Evolutionary conservation across 2,329 filamentous ascomycete species (phyloP).

Genomic region (Colletotrichum tropicale): DNA sequence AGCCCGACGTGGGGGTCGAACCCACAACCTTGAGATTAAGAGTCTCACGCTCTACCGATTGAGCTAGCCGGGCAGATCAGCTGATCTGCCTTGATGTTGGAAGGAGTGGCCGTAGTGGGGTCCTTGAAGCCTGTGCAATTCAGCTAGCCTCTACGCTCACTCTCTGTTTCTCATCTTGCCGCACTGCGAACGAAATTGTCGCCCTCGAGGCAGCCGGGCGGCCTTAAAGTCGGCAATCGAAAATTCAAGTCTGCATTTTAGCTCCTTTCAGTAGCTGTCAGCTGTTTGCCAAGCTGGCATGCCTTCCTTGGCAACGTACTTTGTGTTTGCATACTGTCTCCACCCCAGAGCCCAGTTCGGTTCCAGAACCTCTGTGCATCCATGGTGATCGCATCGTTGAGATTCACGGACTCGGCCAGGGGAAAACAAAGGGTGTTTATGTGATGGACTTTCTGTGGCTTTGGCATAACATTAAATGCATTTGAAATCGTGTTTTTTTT

Average conservation of each 20-base stretch:
- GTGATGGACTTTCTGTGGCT: accelerated
- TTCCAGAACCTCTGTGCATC: too few species aligned
- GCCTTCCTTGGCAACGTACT: too few species aligned
- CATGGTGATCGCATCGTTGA: too few species aligned
- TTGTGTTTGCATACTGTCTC: too few species aligned
- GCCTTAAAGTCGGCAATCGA: background rate
- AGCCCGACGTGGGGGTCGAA: slow-evolving; percentile 42
- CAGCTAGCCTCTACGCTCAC: accelerated
- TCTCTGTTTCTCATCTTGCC: accelerated
- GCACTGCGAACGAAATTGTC: background rate
- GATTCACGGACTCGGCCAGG: too few species aligned
- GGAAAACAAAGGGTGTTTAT: accelerated
- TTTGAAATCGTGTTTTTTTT: too few species aligned
- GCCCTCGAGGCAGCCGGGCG: accelerated
- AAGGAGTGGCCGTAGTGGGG: accelerated
- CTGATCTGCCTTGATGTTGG: background rate
- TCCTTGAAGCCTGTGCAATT: accelerated
- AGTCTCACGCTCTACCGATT: slow-evolving; percentile 79
- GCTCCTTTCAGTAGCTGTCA: too few species aligned
- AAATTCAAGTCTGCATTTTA: too few species aligned
- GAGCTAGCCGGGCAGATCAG: slow-evolving; percentile 60
- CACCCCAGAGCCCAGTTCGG: too few species aligned
- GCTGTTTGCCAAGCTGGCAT: too few species aligned
- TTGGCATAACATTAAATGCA: accelerated
- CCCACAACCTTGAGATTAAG: slow-evolving; percentile 66